Base-by-base conservation (phyloP, 148 eudicot genomes). In the Fagopyrum esculentum region DNA sequence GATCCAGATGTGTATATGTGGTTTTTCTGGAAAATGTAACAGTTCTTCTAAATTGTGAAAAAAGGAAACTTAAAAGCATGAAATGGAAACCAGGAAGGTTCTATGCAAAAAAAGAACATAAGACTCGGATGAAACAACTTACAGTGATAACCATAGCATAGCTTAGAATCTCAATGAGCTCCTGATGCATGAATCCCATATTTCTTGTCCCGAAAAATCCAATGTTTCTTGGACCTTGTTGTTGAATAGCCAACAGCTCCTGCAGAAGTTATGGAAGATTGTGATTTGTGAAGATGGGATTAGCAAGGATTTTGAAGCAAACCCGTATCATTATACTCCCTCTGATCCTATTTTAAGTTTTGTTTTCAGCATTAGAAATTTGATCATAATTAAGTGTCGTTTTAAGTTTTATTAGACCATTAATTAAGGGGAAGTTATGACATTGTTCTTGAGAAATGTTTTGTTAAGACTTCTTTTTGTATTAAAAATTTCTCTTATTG, bases 101-200 rank as follows among this genome's bases (percentile, higher is more conserved):
- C 51, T 22, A 57, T 9, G 55, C 51, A 1, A 35, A 19, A 19
- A 71, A 70, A 50, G 73, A 71, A 3, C 35, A 71, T 19, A 9
- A 19, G 74, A 6, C 9, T 8, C 16, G 19, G 15, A 74, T 29
- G 6, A 69, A 13, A 68, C 0, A 40, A 77, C 76, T 74, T 92
- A 95, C 99, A 66, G 99, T 95, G 49, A 95, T 95, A 73, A 95
- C 97, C 94, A 95, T 85, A 46, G 99, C 99, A 79, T 95, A 95
- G 83, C 99, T 95, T 69, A 95, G 99, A 77, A 95, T 95, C 89
- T 95, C 97, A 85, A 95, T 95, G 30, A 95, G 98, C 87, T 95
- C 92, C 83, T 95, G 99, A 84, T 95, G 99, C 99, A 92, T 92
- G 82, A 95, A 95, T 70, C 97, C 99, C 99, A 95, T 95, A 85